phyloP scores from a whole-genome alignment of 2,329 filamentous ascomycete species.

The Leptographium radiaticola region DNA sequence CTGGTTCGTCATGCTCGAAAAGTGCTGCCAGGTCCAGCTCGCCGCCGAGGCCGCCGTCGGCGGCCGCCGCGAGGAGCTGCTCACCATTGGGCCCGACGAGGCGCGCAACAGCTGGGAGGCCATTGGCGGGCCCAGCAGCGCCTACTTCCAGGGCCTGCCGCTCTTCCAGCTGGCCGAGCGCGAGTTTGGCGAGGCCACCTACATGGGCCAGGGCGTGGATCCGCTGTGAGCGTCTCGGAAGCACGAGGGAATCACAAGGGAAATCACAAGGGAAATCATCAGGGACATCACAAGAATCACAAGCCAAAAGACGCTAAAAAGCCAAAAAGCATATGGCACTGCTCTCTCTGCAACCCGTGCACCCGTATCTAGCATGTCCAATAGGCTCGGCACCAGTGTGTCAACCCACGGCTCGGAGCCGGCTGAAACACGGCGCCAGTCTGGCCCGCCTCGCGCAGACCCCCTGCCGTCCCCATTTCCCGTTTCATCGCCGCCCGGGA shows the following conservation, averaged over 20 bases:
- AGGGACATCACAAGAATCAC: no score
- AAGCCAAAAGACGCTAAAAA: no score
- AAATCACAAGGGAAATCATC: no score
- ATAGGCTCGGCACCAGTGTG: not conserved
- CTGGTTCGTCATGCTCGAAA: constrained; percentile 40
- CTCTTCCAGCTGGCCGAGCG: constrained; percentile 17
- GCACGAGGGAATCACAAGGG: no score
- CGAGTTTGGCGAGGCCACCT: constrained; percentile 15
- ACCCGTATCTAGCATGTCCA: not conserved
- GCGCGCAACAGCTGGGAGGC: constrained; percentile 12
- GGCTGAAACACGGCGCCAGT: not conserved
- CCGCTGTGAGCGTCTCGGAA: not conserved
- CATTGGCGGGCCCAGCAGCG: constrained; percentile 10
- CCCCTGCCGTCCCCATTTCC: not conserved
- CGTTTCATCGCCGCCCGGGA: constrained; percentile 2
- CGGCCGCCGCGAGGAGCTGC: constrained; percentile 36
- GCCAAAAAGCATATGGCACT: no score
- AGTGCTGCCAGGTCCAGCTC: constrained; percentile 33
- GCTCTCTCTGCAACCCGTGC: no score
- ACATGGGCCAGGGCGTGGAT: constrained; percentile 12
- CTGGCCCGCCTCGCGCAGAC: not conserved
- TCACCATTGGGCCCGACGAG: constrained; percentile 13
- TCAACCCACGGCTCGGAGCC: no score
- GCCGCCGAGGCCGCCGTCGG: constrained; percentile 46
- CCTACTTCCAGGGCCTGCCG: constrained; percentile 15